These are phyloP conservation scores for Yamadazyma akitaensis DNA, from an alignment of 805 yeast genomes.

Conservation along the genomic window DNA sequence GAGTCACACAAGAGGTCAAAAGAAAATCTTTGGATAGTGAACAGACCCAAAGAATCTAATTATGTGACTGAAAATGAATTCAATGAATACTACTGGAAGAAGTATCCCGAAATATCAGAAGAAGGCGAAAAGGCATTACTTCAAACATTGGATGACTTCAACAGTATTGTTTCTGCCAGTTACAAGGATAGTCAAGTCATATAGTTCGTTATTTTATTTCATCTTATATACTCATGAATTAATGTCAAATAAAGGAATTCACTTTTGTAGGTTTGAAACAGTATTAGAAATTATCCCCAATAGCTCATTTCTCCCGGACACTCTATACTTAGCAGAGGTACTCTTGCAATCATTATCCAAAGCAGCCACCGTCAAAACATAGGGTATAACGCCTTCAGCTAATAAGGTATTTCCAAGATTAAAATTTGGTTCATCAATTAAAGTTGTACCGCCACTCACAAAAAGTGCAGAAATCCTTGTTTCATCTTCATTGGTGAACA, in stretches of 20 bases:
- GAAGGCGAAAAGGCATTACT: conserved; percentile 43
- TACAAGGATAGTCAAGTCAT: conserved; percentile 43
- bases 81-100: conserved; percentile 47
- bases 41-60: conserved; percentile 37
- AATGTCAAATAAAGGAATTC: not conserved
- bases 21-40: conserved; percentile 74
- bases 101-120: conserved; percentile 41
- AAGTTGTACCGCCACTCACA: conserved; percentile 63
- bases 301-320: conserved; percentile 68
- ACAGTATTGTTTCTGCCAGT: conserved; percentile 51
- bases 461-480: conserved; percentile 27
- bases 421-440: conserved; percentile 67
- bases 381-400: conserved; percentile 33
- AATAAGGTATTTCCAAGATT: conserved; percentile 47
- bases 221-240: not conserved
- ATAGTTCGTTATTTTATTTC: not conserved
- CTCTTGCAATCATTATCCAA: conserved; percentile 42
- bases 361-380: conserved; percentile 57
- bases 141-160: conserved; percentile 52
- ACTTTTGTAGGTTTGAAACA: not conserved
- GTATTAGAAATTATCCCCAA: conserved; percentile 44
- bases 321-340: conserved; percentile 60
- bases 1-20: conserved; percentile 85
- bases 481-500: not conserved
- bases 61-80: conserved; percentile 37